Percentiles rank a stretch among this genome's conserved stretches.
Evolutionary conservation across 176 grass and related monocot species (phyloP).

Genomic region (Ensete glaucum): DNA sequence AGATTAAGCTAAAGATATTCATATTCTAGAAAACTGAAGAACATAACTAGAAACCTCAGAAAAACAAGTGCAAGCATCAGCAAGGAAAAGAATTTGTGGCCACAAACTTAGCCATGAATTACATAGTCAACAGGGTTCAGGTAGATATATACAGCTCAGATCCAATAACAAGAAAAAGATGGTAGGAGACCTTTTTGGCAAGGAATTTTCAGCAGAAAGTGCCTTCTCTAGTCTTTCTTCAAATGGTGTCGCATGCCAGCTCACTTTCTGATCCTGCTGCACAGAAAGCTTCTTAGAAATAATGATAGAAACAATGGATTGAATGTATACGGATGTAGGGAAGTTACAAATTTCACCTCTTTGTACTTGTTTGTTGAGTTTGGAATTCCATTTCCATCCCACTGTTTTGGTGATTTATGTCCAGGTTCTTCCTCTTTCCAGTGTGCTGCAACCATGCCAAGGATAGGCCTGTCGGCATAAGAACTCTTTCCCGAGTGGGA

Average conservation of each 20-base stretch:
- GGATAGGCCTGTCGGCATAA: conserved; percentile 72
- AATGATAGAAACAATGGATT: conserved; percentile 3
- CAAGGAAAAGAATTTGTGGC: background rate
- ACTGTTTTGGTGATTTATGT: conserved; percentile 35
- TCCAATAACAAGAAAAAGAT: conserved; percentile 9
- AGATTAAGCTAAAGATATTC: too few species aligned
- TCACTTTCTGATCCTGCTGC: conserved; percentile 77
- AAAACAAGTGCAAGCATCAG: background rate
- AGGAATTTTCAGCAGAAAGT: conserved; percentile 67
- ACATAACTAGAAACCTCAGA: background rate
- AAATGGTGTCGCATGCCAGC: conserved; percentile 76
- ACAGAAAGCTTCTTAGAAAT: conserved; percentile 18
- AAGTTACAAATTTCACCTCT: conserved; percentile 50
- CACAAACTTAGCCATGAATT: background rate
- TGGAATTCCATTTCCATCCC: conserved; percentile 94
- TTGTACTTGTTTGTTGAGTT: conserved; percentile 97
- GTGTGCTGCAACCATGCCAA: conserved; percentile 83
- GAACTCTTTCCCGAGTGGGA: conserved; percentile 48
- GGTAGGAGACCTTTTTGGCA: conserved; percentile 50
- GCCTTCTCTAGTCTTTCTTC: conserved; percentile 95
- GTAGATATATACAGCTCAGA: background rate
- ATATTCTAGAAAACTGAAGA: background rate
- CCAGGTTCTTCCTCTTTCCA: conserved; percentile 57
- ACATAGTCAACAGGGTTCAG: background rate
- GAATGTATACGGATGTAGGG: conserved; percentile 17